Conservation (phyloP, 2,329 filamentous ascomycete species). For the Trichophyton equinum region DNA sequence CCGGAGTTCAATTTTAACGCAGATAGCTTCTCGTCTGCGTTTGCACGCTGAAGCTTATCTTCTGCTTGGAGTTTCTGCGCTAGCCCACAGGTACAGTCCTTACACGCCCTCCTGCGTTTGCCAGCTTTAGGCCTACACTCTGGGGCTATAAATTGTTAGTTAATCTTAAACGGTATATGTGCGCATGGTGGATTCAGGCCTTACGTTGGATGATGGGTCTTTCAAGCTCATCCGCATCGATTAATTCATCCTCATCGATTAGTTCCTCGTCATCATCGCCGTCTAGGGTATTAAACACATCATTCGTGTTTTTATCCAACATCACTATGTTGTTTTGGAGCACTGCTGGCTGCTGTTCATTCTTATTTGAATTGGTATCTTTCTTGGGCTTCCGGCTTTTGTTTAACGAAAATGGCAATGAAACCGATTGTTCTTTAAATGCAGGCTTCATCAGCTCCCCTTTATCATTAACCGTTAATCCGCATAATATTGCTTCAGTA, state of each 20-base stretch:
- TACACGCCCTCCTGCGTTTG: constrained; percentile 85
- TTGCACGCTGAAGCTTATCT: constrained; percentile 54
- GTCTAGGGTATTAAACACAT: constrained; percentile 23
- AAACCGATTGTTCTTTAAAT: constrained; percentile 34
- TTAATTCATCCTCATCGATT: constrained; percentile 78
- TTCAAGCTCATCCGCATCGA: constrained; percentile 74
- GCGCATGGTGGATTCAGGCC: constrained; percentile 26
- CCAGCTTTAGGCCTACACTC: constrained; percentile 79
- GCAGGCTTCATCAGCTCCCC: constrained; percentile 65
- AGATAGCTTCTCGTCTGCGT: constrained; percentile 47
- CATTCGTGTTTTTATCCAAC: neutral
- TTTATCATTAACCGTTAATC: constrained; percentile 49
- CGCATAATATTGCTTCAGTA: constrained; percentile 74
- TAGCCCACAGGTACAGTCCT: constrained; percentile 93
- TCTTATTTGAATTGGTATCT: neutral
- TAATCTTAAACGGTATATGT: neutral
- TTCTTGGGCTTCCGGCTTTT: neutral
- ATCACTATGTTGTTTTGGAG: neutral
- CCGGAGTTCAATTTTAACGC: constrained; percentile 55
- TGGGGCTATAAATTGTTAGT: constrained; percentile 43
- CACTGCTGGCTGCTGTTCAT: neutral
- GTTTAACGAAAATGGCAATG: neutral
- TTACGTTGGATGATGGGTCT: constrained; percentile 68
- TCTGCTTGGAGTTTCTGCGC: constrained; percentile 77
- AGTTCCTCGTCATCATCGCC: constrained; percentile 53